Percentiles rank a stretch among this genome's conserved stretches.
Conservation (phyloP, 2,329 filamentous ascomycete species). For the Colletotrichum cuscutae region DNA sequence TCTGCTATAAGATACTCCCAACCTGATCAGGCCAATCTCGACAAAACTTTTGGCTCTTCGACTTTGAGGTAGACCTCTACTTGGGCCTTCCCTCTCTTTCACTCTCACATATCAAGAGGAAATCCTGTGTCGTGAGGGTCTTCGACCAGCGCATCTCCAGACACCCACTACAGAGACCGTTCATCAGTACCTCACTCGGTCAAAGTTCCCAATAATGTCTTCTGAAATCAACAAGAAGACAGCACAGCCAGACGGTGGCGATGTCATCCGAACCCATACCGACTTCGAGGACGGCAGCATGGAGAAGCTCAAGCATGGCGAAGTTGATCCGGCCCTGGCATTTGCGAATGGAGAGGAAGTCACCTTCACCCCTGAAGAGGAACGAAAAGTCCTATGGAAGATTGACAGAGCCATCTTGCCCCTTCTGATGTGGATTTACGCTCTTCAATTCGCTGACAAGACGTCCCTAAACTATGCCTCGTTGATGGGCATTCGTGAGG, state of each 20-base stretch:
- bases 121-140: too few species aligned
- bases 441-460: constrained; percentile 30
- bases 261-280: constrained; percentile 25
- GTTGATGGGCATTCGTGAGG: constrained; percentile 34
- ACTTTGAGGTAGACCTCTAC: too few species aligned
- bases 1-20: not conserved
- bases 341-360: constrained; percentile 25
- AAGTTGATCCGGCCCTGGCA: constrained; percentile 28
- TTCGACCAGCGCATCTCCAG: not conserved
- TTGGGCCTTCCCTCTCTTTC: too few species aligned
- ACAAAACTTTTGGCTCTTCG: too few species aligned
- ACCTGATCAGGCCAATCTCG: not conserved
- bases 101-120: too few species aligned
- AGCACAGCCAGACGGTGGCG: constrained; percentile 1
- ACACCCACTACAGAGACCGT: not conserved
- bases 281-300: constrained; percentile 28
- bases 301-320: constrained; percentile 26
- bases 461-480: constrained; percentile 33
- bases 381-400: constrained; percentile 13
- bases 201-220: not conserved
- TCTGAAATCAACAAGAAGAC: constrained; percentile 5
- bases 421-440: constrained; percentile 29
- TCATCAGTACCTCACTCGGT: not conserved
- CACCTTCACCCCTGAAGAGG: constrained; percentile 30
- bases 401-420: constrained; percentile 26